Base-by-base conservation (phyloP, 768 basidiomycete genomes). In the Gelatoporia subvermispora region DNA sequence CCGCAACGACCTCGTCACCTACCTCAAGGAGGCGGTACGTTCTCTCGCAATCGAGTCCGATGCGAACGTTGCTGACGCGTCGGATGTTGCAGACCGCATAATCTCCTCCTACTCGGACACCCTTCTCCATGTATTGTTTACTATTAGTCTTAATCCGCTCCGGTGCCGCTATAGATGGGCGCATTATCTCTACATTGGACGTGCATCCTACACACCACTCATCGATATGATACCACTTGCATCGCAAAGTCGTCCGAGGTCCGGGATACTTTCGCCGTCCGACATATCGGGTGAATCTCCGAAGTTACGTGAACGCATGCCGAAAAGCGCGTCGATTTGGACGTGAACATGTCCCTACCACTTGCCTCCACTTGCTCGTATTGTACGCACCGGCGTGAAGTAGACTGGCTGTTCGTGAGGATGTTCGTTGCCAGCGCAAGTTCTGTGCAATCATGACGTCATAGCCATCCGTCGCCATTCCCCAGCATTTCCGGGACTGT, bases 1-100 rank as follows among this genome's bases (percentile, higher is more conserved):
- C 68, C 85, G 94, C 73, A 88, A 83, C 66, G 94, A 98, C 73
- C 84, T 98, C 61, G 79, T 97, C 62, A 82, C 93, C 50, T 82
- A 76, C 66, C 75, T 94, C 60, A 88, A 88, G 76, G 79, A 84
- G 44, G 63, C 79, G 47, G 88, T 89, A 62, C 54, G 85, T 73
- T 3, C 42, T 35, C n/a, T 16, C 43, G 23, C 25, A 7, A 28
- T 5, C 21, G 20, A 8, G 3, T 17, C 8, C 11, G 25, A 9
- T 4, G 4, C 41, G 24, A 3, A n/a, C 17, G n/a, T 20, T 7
- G 17, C 41, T 49, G 40, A 15, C 45, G 28, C 8, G 9, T 13
- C 9, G 10, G 16, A 4, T 16, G 4, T 34, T 9, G 9, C 28
- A 34, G 24, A 41, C 34, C 47, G 52, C 37, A 48, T 47, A 35